Evolutionary conservation across 2,329 filamentous ascomycete genomes (phyloP).

Genomic region (Blastomyces gilchristii): DNA sequence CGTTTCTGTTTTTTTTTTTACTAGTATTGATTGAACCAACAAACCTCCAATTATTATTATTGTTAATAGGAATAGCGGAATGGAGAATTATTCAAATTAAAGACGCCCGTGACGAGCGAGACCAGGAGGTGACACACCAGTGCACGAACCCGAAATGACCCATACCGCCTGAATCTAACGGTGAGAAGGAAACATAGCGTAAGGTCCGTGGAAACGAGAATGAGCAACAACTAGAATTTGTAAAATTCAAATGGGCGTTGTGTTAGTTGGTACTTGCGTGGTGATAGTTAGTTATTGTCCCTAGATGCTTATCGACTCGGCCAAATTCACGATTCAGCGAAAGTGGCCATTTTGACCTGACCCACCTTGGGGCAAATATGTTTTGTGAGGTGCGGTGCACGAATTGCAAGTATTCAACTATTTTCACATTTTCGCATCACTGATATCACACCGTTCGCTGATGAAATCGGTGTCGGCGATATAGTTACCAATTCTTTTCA

Average conservation of each 20-base stretch:
- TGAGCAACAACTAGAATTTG: not conserved
- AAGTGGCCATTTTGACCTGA: not conserved
- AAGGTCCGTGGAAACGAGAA: not conserved
- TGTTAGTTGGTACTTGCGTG: not conserved
- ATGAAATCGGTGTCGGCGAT: not conserved
- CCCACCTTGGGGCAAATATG: not conserved
- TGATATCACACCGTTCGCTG: not conserved
- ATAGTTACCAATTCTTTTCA: not conserved
- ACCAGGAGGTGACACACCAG: not conserved
- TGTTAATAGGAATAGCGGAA: not conserved
- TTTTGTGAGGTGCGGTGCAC: not conserved
- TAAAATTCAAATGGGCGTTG: not conserved
- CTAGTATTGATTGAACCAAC: too few relatives aligned
- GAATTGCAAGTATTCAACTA: not conserved
- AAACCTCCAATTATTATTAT: not conserved
- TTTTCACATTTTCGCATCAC: not conserved
- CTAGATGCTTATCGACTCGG: not conserved
- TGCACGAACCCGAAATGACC: constrained; percentile 1
- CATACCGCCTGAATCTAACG: not conserved
- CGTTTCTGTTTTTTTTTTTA: not conserved
- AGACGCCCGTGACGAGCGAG: not conserved
- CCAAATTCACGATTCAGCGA: not conserved
- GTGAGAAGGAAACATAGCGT: not conserved
- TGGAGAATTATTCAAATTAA: not conserved
- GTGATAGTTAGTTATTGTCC: not conserved